phyloP scores from a whole-genome alignment of 352 stramenopile species.

The Phytopythium vexans region DNA sequence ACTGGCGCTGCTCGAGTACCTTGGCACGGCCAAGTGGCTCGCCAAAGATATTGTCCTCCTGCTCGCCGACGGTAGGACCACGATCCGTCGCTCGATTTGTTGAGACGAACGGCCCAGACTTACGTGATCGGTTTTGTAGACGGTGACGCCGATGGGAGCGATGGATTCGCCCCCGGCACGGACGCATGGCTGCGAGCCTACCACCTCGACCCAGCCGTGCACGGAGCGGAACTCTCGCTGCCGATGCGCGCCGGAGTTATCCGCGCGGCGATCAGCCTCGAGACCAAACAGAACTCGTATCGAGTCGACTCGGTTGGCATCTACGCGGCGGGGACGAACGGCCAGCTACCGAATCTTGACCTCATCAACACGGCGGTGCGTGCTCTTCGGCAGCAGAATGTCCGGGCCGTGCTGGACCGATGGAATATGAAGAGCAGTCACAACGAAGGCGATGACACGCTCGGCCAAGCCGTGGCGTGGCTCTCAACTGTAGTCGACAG shows the following conservation, averaged over 20 bases:
- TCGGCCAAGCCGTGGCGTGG: conserved; percentile 6
- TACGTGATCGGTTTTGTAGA: conserved; percentile 29
- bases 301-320: conserved; percentile 41
- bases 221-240: conserved; percentile 20
- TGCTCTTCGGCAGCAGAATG: conserved; percentile 37
- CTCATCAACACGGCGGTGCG: conserved; percentile 78
- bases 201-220: conserved; percentile 45
- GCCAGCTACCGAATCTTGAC: conserved; percentile 84
- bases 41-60: conserved; percentile 83
- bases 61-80: conserved; percentile 54
- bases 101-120: not conserved
- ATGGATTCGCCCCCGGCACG: conserved; percentile 60
- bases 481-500: conserved; percentile 1
- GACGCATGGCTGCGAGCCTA: conserved; percentile 75
- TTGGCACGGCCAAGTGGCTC: conserved; percentile 66
- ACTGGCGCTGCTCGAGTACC: conserved; percentile 56
- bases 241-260: conserved; percentile 76
- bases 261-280: conserved; percentile 70
- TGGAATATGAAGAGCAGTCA: conserved; percentile 10
- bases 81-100: not conserved
- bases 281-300: conserved; percentile 33
- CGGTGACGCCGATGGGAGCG: conserved; percentile 47
- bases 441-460: conserved; percentile 5
- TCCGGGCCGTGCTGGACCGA: conserved; percentile 51
- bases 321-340: conserved; percentile 72